Percentiles rank a stretch among this genome's conserved stretches.
These are phyloP conservation scores for Aureobasidium zeae DNA, from an alignment of 2,329 filamentous ascomycete species.

Conservation along the genomic window DNA sequence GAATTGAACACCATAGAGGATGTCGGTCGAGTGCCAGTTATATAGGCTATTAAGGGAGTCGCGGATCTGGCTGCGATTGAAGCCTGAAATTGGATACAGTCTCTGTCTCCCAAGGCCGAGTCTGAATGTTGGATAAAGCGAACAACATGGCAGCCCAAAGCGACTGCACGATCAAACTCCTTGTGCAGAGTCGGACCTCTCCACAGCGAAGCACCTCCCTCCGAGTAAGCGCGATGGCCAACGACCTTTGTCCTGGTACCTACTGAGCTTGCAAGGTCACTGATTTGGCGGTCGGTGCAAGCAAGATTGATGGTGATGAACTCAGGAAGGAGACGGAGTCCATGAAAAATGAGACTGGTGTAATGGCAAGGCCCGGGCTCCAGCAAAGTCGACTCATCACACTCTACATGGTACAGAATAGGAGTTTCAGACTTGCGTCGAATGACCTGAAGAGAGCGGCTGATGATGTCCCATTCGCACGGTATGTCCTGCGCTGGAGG, in stretches of 20 bases:
- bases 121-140: slow-evolving; percentile 50
- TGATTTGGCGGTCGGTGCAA: slow-evolving; percentile 44
- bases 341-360: background rate
- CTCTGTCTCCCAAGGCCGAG: slow-evolving; percentile 50
- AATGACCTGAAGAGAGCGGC: background rate
- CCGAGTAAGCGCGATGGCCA: slow-evolving; percentile 43
- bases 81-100: slow-evolving; percentile 46
- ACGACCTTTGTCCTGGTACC: slow-evolving; percentile 55
- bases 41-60: slow-evolving; percentile 32
- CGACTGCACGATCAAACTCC: slow-evolving; percentile 50
- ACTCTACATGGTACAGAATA: background rate
- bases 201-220: slow-evolving; percentile 44
- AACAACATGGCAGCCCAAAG: slow-evolving; percentile 52
- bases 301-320: slow-evolving; percentile 49
- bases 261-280: slow-evolving; percentile 42
- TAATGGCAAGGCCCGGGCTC: too few relatives aligned
- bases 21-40: slow-evolving; percentile 53
- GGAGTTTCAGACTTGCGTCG: background rate
- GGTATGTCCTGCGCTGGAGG: slow-evolving; percentile 1
- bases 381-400: background rate
- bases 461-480: background rate
- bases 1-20: slow-evolving; percentile 59
- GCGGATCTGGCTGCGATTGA: slow-evolving; percentile 19
- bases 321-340: slow-evolving; percentile 45
- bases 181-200: slow-evolving; percentile 45